Percentiles rank a stretch among this genome's conserved stretches.
Conservation (phyloP, 257 asterid genomes). For the Datura wrightii region DNA sequence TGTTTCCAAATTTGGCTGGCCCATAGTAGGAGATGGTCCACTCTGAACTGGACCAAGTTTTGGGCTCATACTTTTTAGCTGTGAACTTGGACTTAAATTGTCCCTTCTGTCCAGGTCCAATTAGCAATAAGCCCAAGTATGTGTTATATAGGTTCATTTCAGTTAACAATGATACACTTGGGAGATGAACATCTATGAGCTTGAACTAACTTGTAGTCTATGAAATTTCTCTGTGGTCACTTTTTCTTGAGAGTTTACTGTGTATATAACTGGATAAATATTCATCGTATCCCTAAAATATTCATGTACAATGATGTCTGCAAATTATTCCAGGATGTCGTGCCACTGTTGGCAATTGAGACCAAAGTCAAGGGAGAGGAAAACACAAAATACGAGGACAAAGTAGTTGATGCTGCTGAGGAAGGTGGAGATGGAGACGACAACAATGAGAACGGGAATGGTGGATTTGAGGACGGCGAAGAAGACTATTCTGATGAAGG, state of each 20-base stretch:
- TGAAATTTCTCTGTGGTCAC: not conserved
- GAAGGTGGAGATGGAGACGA: conserved; percentile 46
- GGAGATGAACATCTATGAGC: not conserved
- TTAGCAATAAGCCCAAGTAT: not conserved
- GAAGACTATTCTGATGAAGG: conserved; percentile 52
- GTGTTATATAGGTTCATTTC: not conserved
- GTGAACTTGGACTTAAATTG: not conserved
- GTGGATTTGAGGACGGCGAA: conserved; percentile 45
- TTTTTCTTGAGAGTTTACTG: not conserved
- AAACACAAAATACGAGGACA: conserved; percentile 11
- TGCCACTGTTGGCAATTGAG: conserved; percentile 36
- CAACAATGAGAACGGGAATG: conserved; percentile 41
- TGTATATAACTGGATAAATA: not conserved
- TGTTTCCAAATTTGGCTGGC: not conserved
- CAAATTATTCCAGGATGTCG: conserved; percentile 35
- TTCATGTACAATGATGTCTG: not conserved
- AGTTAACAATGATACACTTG: not conserved
- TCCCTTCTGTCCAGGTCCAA: not conserved
- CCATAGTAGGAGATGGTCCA: not conserved
- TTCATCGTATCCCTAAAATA: not conserved
- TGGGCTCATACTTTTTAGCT: not conserved
- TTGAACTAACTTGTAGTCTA: not conserved
- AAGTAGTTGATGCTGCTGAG: conserved; percentile 58
- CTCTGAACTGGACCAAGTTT: not conserved
- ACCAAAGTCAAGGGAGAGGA: conserved; percentile 36